Base-by-base conservation (phyloP, 805 yeast species). In the Starmera amethionina region DNA sequence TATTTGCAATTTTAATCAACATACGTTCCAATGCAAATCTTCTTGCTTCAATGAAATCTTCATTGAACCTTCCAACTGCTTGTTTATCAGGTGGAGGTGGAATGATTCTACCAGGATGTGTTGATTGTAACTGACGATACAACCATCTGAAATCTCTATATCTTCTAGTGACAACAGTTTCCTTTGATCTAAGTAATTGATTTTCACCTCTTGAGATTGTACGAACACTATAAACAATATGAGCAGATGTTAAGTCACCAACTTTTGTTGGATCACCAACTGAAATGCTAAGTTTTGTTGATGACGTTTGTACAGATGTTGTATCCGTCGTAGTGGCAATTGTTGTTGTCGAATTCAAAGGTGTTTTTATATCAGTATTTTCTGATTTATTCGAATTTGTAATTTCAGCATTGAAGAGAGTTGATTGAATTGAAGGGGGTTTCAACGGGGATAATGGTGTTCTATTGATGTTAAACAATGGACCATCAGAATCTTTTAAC, bases 11-110 rank as follows among this genome's bases (percentile, higher is more conserved):
- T 54, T 82, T 83, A 31, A 59, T 63, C 43, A 93, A 69, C 98
- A 93, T 93, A 50, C 71, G 77, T 55, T 90, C 96, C 54, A 93
- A 68, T 5, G 90, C 85, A 19, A 80, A 66, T 42, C 97, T 69
- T 59, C 97, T 74, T 47, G 77, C 77, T 59, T 93, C 97, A 39
- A 93, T 78, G 51, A 93, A 89, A 50, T 81, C 88, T 49, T 86
- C 86, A 51, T 87, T 87, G 61, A 93, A 88, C 46, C 96, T 72
- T 5, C 97, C 97, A 41, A 89, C 81, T 8, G 83, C 82, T 46
- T 94, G 96, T 59, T 93, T 95, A 44, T 85, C 95, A 0, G 97
- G 89, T 4, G 97, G 97, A 1, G 97, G 96, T 1, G 98, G 97
- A 19, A 93, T 79, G 31, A 93, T 79, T 43, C 72, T 70, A 1